Percentiles rank a stretch among this genome's conserved stretches.
These are phyloP conservation scores for Prunus yedoensis DNA, from an alignment of 331 rosid species.

Conservation along the genomic window DNA sequence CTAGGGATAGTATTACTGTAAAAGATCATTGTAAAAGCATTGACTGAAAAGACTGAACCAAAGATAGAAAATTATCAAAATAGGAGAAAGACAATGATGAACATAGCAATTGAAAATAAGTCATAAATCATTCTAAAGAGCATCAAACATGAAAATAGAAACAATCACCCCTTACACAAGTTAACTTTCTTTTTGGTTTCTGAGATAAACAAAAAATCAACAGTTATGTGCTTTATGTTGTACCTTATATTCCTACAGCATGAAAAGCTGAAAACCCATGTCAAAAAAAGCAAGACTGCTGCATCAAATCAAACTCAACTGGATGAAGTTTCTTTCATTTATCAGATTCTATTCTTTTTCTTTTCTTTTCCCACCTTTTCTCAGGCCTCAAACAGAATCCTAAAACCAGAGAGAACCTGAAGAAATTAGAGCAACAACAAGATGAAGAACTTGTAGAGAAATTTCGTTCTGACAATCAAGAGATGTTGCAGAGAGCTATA, in stretches of 20 bases:
- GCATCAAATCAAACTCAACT: constrained; percentile 8
- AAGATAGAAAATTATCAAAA: not conserved
- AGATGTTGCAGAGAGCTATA: constrained; percentile 12
- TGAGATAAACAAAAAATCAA: constrained; percentile 9
- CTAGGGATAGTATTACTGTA: not conserved
- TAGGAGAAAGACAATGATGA: not conserved
- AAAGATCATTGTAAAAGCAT: not conserved
- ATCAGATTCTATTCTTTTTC: not conserved
- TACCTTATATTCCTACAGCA: constrained; percentile 1
- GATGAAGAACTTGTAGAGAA: constrained; percentile 4
- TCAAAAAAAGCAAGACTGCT: constrained; percentile 10
- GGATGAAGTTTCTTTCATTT: not conserved
- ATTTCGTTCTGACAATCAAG: not conserved
- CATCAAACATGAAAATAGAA: too few species aligned
- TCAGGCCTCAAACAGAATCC: not conserved
- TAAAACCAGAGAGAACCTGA: not conserved
- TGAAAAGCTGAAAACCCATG: constrained; percentile 23
- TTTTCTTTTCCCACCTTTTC: constrained; percentile 8
- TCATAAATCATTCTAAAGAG: not conserved
- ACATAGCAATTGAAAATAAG: not conserved
- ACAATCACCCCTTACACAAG: not conserved
- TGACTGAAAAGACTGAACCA: not conserved
- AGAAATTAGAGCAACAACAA: not conserved
- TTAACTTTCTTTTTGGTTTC: constrained; percentile 21
- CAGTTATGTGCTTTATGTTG: not conserved